These are phyloP conservation scores for Friedmanniomyces endolithicus DNA, from an alignment of 495 filamentous ascomycete genomes.

Conservation along the genomic window DNA sequence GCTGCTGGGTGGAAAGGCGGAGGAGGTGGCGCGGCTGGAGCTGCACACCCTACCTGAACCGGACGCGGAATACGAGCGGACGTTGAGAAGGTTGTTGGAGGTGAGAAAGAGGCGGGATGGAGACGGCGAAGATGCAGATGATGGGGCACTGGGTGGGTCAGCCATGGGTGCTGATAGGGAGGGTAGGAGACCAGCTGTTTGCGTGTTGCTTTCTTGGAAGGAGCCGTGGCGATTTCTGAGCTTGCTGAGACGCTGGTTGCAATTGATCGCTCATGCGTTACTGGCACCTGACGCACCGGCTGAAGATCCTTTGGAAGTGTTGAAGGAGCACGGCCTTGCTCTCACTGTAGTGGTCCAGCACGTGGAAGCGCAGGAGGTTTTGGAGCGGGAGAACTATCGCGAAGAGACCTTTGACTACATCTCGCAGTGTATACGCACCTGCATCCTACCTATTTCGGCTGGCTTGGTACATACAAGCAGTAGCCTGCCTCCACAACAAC, in stretches of 20 bases:
- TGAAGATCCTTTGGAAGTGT: conserved; percentile 14
- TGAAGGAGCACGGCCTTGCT: conserved; percentile 10
- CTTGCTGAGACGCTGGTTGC: conserved; percentile 8
- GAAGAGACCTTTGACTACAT: conserved; percentile 23
- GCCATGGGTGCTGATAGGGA: neutral
- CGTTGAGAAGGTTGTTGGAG: conserved; percentile 10
- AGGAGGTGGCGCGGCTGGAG: conserved; percentile 18
- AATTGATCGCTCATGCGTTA: conserved; percentile 7
- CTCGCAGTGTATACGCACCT: conserved; percentile 20
- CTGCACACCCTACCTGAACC: conserved; percentile 14
- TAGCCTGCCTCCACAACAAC: conserved; percentile 7
- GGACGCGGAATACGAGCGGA: conserved; percentile 12
- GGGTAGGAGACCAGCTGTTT: conserved; percentile 3
- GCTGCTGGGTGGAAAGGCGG: conserved; percentile 13
- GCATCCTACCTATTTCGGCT: conserved; percentile 13
- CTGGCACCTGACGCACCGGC: neutral
- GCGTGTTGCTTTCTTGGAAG: conserved; percentile 13
- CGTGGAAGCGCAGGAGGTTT: conserved; percentile 14
- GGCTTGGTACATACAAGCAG: conserved; percentile 16
- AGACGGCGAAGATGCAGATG: neutral
- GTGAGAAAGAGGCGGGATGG: neutral
- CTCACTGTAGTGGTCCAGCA: conserved; percentile 15
- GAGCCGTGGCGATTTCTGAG: conserved; percentile 14
- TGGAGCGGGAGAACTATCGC: conserved; percentile 19
- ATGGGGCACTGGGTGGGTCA: neutral